Evolutionary conservation across 2,329 filamentous ascomycete species (phyloP), one percentile per base, ranked within the genome.

Genomic region (Exophiala dermatitidis): DNA sequence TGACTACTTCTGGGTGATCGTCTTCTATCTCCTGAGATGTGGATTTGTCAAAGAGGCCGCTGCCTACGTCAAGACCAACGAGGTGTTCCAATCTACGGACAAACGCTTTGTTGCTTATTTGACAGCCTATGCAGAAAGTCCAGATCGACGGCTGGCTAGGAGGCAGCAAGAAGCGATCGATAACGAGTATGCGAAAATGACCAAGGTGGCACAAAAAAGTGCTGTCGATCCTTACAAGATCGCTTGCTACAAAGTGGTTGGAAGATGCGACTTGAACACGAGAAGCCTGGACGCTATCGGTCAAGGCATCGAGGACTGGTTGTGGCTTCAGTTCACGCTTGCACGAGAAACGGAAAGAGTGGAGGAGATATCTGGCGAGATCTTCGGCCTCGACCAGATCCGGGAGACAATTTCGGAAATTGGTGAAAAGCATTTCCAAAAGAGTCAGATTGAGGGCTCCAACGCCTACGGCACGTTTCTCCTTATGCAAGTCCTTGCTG

Each of bases 191-290:
- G 86, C 86, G 48, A 88, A 94, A 67, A 84, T 90, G 43, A 80
- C 84, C 29, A 85, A 88, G 60, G 88, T 94, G 64, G 88, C 88
- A 0, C 87, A 88, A 0, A 88, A 93, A 54, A 85, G 90, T 66
- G 87, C 88, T 1, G 83, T 94, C 59, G 93, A 98, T 68, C 93
- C 93, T 29, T 98, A 94, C 74, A 84, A 90, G 50, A 90, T 95
- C 83, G 90, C 91, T 45, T 96, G 93, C 69, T 97, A 97, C 78
- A 97, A 98, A 77, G 84, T 98, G 57, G 86, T 98, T 63, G 93
- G 94, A 43, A 89, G 82, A 46, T 84, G 81, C 65, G 82, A 85
- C 59, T 71, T 84, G 54, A 73, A 70, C 45, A 74, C 76, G 41
- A 74, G 80, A 50, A 80, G 72, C 54, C 69, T 85, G 34, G 80